phyloP scores from a whole-genome alignment of 2,329 filamentous ascomycete genomes.

The Fusarium vanettenii region DNA sequence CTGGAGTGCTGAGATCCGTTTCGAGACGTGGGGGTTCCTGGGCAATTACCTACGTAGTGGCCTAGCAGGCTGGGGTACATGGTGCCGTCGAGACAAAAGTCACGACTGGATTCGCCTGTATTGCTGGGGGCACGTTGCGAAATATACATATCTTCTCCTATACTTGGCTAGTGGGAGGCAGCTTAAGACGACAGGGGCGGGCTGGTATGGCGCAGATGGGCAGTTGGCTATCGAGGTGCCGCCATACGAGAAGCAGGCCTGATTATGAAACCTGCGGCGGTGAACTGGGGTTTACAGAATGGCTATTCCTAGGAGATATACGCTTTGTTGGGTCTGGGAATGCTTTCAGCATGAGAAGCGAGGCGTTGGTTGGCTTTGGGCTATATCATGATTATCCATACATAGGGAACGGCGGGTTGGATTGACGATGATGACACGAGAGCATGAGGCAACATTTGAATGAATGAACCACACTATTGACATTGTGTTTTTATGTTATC shows the following conservation, averaged over 20 bases:
- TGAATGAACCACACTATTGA: neutral
- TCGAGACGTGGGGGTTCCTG: slow-evolving; percentile 71
- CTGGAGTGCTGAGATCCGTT: slow-evolving; percentile 64
- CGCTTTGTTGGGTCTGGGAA: neutral
- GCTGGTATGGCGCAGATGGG: slow-evolving; percentile 76
- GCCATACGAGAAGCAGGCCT: slow-evolving; percentile 38
- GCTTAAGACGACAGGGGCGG: slow-evolving; percentile 66
- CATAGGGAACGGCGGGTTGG: neutral
- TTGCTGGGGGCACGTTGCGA: slow-evolving; percentile 80
- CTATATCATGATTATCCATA: neutral
- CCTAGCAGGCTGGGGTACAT: slow-evolving; percentile 75
- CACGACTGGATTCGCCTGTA: slow-evolving; percentile 71
- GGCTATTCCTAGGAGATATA: neutral
- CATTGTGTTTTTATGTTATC: neutral
- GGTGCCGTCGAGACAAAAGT: slow-evolving; percentile 59
- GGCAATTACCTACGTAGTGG: slow-evolving; percentile 69
- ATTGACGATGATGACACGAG: neutral
- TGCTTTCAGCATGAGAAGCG: slow-evolving; percentile 8
- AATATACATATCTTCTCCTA: slow-evolving; percentile 79
- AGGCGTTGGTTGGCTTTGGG: slow-evolving; percentile 29
- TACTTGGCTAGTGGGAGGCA: slow-evolving; percentile 77
- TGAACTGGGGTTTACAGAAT: neutral
- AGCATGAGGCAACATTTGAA: neutral
- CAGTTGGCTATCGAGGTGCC: slow-evolving; percentile 59
- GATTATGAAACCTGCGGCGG: neutral